phyloP scores from a whole-genome alignment of 164 flowering plant species.

The Brasenia schreberi region DNA sequence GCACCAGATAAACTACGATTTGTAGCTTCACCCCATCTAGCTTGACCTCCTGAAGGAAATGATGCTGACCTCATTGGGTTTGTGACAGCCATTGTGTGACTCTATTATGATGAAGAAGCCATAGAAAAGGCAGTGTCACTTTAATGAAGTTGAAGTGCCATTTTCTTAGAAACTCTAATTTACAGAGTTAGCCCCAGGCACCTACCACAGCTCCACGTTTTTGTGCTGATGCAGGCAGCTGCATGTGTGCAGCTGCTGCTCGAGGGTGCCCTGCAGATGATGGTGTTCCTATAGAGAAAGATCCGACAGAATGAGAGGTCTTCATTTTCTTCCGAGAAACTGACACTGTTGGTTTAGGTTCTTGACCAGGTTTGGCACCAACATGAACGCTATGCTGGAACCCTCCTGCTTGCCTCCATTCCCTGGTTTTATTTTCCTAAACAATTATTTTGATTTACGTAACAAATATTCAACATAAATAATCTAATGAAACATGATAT shows the following conservation, averaged over 20 bases:
- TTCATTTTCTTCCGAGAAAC: constrained; percentile 80
- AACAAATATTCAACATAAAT: neutral
- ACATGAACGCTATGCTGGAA: constrained; percentile 30
- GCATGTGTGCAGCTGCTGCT: constrained; percentile 24
- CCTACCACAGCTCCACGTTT: constrained; percentile 11
- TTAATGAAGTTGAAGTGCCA: neutral
- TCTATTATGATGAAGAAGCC: constrained; percentile 5
- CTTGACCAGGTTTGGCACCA: constrained; percentile 44
- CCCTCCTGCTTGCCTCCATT: constrained; percentile 71
- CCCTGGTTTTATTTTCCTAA: constrained; percentile 25
- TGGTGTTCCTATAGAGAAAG: constrained; percentile 27
- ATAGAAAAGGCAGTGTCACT: neutral
- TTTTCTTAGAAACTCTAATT: constrained; percentile 10
- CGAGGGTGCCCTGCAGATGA: constrained; percentile 29
- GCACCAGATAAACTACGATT: constrained; percentile 41
- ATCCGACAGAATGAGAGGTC: constrained; percentile 35
- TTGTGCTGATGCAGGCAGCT: constrained; percentile 25
- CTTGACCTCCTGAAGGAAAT: constrained; percentile 39
- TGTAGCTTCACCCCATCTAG: constrained; percentile 40
- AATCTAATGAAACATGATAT: too few relatives aligned
- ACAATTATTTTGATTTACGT: neutral
- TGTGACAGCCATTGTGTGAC: constrained; percentile 22
- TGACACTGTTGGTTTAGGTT: constrained; percentile 48
- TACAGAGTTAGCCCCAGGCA: constrained; percentile 35
- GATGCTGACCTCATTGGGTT: constrained; percentile 35